A percentile compares a stretch with the other conserved stretches of the same genome.
Conservation (phyloP, 768 basidiomycete genomes). For the Trametes cubensis region DNA sequence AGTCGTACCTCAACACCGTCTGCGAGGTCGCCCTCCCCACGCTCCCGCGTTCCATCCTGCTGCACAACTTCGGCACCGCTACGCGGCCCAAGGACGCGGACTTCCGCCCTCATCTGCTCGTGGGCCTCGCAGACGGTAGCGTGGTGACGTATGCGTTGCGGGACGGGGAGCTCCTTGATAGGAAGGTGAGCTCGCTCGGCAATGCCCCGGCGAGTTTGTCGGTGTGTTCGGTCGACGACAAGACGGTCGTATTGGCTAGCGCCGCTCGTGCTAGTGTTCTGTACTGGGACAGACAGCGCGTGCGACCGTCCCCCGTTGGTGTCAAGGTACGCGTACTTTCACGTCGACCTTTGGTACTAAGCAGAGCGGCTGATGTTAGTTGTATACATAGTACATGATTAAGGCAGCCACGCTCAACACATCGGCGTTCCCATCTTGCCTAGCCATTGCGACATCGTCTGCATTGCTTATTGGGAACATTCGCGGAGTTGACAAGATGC, state of each 20-base stretch:
- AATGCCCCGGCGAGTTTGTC: constrained; percentile 65
- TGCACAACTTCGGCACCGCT: constrained; percentile 61
- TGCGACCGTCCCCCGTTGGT: constrained; percentile 72
- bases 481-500: constrained; percentile 71
- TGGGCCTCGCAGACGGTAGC: constrained; percentile 77
- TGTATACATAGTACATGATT: constrained; percentile 46
- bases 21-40: constrained; percentile 46
- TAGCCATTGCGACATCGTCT: constrained; percentile 59
- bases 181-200: constrained; percentile 67
- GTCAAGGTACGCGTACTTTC: constrained; percentile 52
- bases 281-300: constrained; percentile 62
- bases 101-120: constrained; percentile 61
- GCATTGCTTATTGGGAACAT: constrained; percentile 68
- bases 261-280: constrained; percentile 73
- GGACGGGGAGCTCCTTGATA: constrained; percentile 41
- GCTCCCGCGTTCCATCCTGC: constrained; percentile 48
- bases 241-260: constrained; percentile 64
- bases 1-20: constrained; percentile 30
- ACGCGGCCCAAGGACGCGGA: constrained; percentile 38
- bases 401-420: constrained; percentile 57
- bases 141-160: constrained; percentile 56
- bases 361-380: background rate
- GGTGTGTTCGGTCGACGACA: constrained; percentile 55
- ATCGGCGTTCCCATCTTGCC: constrained; percentile 48
- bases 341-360: background rate